phyloP scores from a whole-genome alignment of 768 basidiomycete genomes.

The Hygrocybe punicea region DNA sequence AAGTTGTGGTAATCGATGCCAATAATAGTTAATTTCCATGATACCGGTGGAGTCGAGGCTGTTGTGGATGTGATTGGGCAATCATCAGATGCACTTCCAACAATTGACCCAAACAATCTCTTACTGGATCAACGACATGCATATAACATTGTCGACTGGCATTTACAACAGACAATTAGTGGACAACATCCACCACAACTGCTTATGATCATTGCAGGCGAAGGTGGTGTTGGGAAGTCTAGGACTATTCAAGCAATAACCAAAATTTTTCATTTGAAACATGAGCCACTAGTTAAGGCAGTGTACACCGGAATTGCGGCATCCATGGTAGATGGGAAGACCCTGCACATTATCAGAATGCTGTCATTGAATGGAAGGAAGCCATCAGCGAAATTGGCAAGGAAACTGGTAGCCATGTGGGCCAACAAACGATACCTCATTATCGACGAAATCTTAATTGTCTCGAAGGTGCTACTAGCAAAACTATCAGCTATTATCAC shows the following conservation, averaged over 20 bases:
- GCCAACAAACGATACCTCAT: slow-evolving; percentile 7
- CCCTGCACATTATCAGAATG: neutral
- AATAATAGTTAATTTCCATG: no score
- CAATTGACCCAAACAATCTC: neutral
- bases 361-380: neutral
- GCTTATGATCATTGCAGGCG: slow-evolving; percentile 39
- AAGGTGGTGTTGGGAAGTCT: slow-evolving; percentile 47
- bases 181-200: slow-evolving; percentile 26
- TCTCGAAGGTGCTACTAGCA: neutral
- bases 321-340: neutral
- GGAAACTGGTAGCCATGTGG: no score
- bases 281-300: neutral
- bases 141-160: slow-evolving; percentile 36
- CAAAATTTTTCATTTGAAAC: slow-evolving; percentile 24
- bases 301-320: slow-evolving; percentile 29
- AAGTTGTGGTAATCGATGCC: no score
- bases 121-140: slow-evolving; percentile 33
- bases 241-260: slow-evolving; percentile 38
- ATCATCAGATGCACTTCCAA: neutral
- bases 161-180: slow-evolving; percentile 20
- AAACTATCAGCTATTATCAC: slow-evolving; percentile 19
- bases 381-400: neutral
- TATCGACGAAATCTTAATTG: slow-evolving; percentile 6
- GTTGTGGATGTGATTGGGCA: neutral
- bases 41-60: neutral